Base-by-base conservation (phyloP, 2,329 filamentous ascomycete genomes). In the Aspergillus melleus region DNA sequence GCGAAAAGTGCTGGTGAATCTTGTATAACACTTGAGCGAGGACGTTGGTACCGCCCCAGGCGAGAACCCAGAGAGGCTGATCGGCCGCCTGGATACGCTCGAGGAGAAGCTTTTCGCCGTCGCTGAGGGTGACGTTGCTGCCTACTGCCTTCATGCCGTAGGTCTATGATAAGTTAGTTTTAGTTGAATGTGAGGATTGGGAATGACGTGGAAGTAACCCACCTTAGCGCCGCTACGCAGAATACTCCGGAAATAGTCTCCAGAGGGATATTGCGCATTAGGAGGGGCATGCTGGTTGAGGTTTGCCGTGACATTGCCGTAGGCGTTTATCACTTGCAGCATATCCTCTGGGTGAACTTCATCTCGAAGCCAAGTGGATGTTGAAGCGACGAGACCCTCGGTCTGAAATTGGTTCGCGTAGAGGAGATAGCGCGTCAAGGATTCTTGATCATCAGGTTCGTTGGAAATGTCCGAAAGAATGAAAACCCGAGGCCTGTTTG, bases 11-110 rank as follows among this genome's bases (percentile, higher is more conserved):
- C 3, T 57, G 52, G 10, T 63, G 58, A 49, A 71, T 75, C 16
- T 78, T 71, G 29, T 77, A 67, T 10, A 85, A 73, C 1, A 79
- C 80, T 55, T 82, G 77, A 3, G 83, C 83, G 4, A 85, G 77
- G 1, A 80, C 78, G 59, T 84, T 85, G 26, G 80, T 78, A 16
- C 83, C 83, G 12, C 82, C 83, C 83, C 83, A 85, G 64, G 75
- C 75, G 1, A 84, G 74, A 5, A 84, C 72, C 80, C 82, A 85
- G 4, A 85, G 75, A 3, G 81, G 80, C 10, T 79, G 72, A 1
- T 72, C 69, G 1, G 73, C 44, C 36, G 60, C 39, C 32, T 57
- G 20, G 1, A 82, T 74, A 5, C 74, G 72, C 3, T 77, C 66
- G 19, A 82, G 73, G 4, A 85, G 77, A 0, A 83, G 70, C 54